Base-by-base conservation (phyloP, 441 rosid genomes). In the Manihot esculenta region DNA sequence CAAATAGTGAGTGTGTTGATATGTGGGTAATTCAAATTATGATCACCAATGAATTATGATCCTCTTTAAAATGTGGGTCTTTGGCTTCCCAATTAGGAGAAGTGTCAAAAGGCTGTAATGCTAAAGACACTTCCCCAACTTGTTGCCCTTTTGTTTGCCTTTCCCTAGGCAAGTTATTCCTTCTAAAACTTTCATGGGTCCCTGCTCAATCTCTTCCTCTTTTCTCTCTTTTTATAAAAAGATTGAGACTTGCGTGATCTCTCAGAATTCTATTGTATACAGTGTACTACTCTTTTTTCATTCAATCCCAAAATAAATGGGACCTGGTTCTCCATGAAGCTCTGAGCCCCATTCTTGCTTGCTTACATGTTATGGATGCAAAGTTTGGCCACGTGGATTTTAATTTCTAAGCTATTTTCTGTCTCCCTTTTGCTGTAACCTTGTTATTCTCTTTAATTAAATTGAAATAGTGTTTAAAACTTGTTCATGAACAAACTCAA, bases 121-220 rank as follows among this genome's bases (percentile, higher is more conserved):
- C 74, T 48, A n/a, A n/a, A 9, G 58, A 30, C 47, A 45, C 47
- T 20, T 53, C 66, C 70, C 72, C 77, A 48, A 64, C 73, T 72
- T 33, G 75, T 0, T 17, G 54, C 74, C 68, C 80, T 74, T 73
- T 51, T 74, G 86, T 41, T 78, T 58, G 65, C 76, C 82, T 78
- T 80, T 83, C 17, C 2, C 59, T 11, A 3, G 70, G 72, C 84
- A 78, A 56, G 64, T 49, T 62, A 33, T 73, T 45, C 68, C 45
- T 9, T 50, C 66, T 35, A 24, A 54, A 45, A n/a, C 69, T 20
- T 69, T 57, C 56, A 49, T 45, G 71, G 80, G 80, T 64, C 79
- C 81, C 72, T 18, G 44, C 26, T 27, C 1, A 7, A 14, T 35
- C 1, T 15, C n/a, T 26, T 60, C 45, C 9, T 14, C 21, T 7